Conservation (phyloP, 495 filamentous ascomycete species). For the Annulohypoxylon maeteangense region DNA sequence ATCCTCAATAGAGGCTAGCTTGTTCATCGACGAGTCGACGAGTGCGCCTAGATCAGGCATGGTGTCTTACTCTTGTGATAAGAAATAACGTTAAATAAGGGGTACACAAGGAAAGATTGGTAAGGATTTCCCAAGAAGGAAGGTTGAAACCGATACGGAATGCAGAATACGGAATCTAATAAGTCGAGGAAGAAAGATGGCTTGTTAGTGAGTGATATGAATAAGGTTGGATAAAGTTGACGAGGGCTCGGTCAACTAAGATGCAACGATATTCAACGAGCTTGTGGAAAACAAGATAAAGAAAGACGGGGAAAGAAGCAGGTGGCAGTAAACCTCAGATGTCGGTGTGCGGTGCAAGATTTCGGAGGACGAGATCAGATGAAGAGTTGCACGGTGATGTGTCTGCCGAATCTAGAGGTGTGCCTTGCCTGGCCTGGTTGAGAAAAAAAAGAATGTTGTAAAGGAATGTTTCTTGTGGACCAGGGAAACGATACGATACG, state of each 20-base stretch:
- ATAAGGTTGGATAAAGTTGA: slow-evolving; percentile 4
- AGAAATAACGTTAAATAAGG: slow-evolving; percentile 11
- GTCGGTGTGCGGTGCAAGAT: background rate
- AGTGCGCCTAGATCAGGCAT: slow-evolving; percentile 19
- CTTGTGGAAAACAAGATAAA: slow-evolving; percentile 6
- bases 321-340: background rate
- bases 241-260: background rate
- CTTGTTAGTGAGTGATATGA: slow-evolving; percentile 2
- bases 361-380: slow-evolving; percentile 29
- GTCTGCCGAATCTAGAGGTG: slow-evolving; percentile 27
- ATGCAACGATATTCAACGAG: slow-evolving; percentile 1
- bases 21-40: slow-evolving; percentile 33
- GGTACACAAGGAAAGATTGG: slow-evolving; percentile 4
- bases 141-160: background rate
- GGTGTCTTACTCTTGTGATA: slow-evolving; percentile 15
- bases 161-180: background rate
- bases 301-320: slow-evolving; percentile 14
- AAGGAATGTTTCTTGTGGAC: slow-evolving; percentile 12
- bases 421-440: slow-evolving; percentile 11
- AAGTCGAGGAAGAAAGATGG: background rate
- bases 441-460: slow-evolving; percentile 25
- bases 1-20: slow-evolving; percentile 45
- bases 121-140: background rate
- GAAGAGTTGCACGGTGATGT: slow-evolving; percentile 30
- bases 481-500: background rate